Evolutionary conservation across 345 rosid genomes (phyloP).

Genomic region (Eucalyptus melliodora): DNA sequence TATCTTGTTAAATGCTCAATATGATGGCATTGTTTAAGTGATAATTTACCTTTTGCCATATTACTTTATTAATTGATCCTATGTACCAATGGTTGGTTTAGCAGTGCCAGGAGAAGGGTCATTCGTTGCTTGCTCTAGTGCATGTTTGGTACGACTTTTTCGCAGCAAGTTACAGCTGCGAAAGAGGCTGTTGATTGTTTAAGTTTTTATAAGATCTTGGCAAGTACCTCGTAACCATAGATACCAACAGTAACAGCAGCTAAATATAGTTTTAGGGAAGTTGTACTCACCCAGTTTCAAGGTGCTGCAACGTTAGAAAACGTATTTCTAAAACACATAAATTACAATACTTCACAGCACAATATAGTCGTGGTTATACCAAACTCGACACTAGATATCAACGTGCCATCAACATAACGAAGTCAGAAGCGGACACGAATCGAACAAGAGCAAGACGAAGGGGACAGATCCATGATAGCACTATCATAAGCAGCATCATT

Average conservation of each 20-base stretch:
- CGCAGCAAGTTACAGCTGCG: neutral
- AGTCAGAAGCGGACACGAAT: neutral
- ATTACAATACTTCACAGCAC: neutral
- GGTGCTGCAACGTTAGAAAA: neutral
- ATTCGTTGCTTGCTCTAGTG: neutral
- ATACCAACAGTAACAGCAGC: neutral
- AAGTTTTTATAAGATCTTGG: neutral
- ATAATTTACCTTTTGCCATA: neutral
- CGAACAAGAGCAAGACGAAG: neutral
- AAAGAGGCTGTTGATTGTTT: neutral
- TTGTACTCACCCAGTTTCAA: neutral
- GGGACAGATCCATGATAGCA: neutral
- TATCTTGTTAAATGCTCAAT: neutral
- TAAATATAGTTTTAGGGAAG: neutral
- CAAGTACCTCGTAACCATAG: neutral
- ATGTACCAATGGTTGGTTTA: neutral
- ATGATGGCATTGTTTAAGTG: neutral
- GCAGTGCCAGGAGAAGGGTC: neutral
- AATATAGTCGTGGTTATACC: neutral
- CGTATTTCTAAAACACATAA: neutral
- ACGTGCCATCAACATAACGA: neutral
- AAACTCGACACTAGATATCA: neutral
- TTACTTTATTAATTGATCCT: neutral
- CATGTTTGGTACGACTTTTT: neutral
- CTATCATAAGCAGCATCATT: neutral